Conservation (phyloP, 2,329 filamentous ascomycete genomes). For the Chaetomium sp. region DNA sequence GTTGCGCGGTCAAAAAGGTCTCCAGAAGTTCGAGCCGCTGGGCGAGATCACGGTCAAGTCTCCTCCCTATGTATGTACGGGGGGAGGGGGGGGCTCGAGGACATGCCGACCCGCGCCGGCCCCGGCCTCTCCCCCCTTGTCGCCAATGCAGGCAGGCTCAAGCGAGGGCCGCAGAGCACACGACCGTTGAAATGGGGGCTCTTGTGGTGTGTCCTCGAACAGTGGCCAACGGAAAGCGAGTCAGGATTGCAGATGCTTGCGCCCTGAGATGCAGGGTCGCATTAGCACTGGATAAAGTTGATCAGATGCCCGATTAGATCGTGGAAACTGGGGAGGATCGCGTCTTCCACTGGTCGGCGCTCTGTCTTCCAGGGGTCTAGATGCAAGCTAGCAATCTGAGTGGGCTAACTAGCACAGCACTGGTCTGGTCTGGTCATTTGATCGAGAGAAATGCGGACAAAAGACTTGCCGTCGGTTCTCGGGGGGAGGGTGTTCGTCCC, state of each 20-base stretch:
- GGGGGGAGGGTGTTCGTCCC: background rate
- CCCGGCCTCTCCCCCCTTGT: conserved; percentile 8
- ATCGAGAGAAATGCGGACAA: conserved; percentile 3
- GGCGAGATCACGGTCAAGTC: background rate
- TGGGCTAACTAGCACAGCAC: background rate
- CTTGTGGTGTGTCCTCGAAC: background rate
- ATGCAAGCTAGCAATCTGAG: conserved; percentile 7
- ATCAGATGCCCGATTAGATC: conserved; percentile 27
- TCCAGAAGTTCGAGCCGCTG: background rate
- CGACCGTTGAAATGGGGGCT: conserved; percentile 18
- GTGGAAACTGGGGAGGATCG: conserved; percentile 1
- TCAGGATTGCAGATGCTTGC: conserved; percentile 8
- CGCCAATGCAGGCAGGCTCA: conserved; percentile 11
- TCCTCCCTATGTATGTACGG: background rate
- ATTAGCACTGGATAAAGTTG: conserved; percentile 17
- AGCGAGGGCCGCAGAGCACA: conserved; percentile 17
- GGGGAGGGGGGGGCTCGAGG: background rate
- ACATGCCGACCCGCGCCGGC: background rate
- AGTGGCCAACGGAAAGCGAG: conserved; percentile 12
- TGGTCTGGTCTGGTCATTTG: conserved; percentile 20
- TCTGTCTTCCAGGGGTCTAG: conserved; percentile 17
- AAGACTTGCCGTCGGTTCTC: background rate
- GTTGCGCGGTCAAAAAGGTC: background rate
- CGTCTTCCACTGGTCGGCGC: conserved; percentile 13
- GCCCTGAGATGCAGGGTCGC: conserved; percentile 15